Evolutionary conservation across 2,329 filamentous ascomycete species (phyloP), one percentile per base, ranked within the genome.

Genomic region (Clonostachys rosea): DNA sequence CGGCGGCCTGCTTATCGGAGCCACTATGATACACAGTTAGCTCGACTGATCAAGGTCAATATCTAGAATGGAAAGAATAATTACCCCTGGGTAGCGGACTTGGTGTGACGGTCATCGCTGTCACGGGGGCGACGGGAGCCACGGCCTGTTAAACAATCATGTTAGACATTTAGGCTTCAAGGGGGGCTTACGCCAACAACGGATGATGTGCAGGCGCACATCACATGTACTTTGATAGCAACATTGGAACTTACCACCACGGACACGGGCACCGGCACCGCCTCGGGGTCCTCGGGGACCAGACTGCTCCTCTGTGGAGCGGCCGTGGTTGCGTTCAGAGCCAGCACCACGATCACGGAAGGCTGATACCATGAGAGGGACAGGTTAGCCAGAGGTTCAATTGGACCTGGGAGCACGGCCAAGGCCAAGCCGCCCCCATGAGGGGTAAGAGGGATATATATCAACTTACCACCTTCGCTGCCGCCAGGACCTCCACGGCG

Each of bases 311-410:
- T 91, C 89, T 50, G 82, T 86, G 58, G 86, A 75, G 71, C 88
- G 88, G 68, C 76, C 78, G 61, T 90, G 89, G 83, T 96, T 96
- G 79, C 81, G 86, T 63, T 81, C 79, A 65, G 83, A 79, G 59
- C 91, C 91, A 65, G 86, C 89, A 64, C 82, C 83, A 66, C 88
- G 88, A 76, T 96, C 90, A 68, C 89, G 89, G 86, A 91, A 94
- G 66, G 89, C 91, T 96, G 60, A 43, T 48, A 46, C 40, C 36
- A 37, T 33, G 24, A 30, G 24, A 30, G 24, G 8, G 24, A 30
- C 4, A 16, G 2, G 44, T 46, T 24, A 39, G 36, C 17, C 16
- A 35, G 24, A 36, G 11, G 16, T n/a, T 35, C 20, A 46, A 9
- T 30, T 30, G 24, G 24, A 30, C 3, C 24, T 10, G 24, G 4